Evolutionary conservation across 805 yeast genomes (phyloP).

Genomic region (Wickerhamiella kurtzmanii): DNA sequence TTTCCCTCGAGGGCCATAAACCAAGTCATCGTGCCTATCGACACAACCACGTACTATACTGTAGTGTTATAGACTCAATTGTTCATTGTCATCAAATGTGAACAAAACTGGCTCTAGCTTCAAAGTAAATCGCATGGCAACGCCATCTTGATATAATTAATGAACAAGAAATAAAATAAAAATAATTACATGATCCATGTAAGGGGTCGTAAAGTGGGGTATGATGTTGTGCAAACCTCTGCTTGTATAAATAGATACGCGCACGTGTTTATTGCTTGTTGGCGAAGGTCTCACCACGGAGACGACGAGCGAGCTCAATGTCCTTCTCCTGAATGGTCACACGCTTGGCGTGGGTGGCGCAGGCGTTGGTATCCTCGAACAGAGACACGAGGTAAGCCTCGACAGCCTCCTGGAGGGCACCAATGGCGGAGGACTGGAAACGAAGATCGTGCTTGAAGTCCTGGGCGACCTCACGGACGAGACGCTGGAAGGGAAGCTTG

Average conservation of each 20-base stretch:
- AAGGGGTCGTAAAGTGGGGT: not conserved
- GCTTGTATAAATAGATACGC: not conserved
- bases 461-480: constrained; percentile 57
- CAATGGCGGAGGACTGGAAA: constrained; percentile 81
- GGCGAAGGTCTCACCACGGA: constrained; percentile 53
- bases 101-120: too few relatives aligned
- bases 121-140: too few relatives aligned
- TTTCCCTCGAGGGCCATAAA: too few relatives aligned
- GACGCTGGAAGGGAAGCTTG: constrained; percentile 83
- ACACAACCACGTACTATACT: too few relatives aligned
- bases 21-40: too few relatives aligned
- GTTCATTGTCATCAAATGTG: too few relatives aligned
- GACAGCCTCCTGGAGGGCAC: constrained; percentile 83
- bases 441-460: constrained; percentile 34
- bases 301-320: constrained; percentile 81
- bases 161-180: not conserved
- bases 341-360: constrained; percentile 90
- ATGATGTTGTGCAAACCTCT: not conserved
- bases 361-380: constrained; percentile 80
- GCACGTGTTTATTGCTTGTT: constrained; percentile 10
- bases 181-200: not conserved
- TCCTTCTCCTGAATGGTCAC: constrained; percentile 87
- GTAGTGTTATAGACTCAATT: too few relatives aligned
- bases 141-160: too few relatives aligned
- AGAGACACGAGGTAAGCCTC: constrained; percentile 79